Base-by-base conservation (phyloP, 306 rosid genomes). In the Quercus robur region DNA sequence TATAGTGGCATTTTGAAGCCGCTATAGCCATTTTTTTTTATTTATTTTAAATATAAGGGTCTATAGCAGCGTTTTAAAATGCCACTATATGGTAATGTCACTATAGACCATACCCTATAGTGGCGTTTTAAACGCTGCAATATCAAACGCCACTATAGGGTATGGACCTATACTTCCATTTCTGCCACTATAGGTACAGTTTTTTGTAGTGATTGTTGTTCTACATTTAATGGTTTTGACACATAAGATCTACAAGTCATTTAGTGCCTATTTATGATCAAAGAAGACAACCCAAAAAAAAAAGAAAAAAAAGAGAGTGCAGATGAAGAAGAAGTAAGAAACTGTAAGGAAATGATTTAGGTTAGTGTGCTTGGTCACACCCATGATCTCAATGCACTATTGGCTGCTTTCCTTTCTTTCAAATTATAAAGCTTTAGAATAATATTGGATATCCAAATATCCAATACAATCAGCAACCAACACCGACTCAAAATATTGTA, bases 321-420 rank as follows among this genome's bases (percentile, higher is more conserved):
- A 33, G n/a, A 3, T 17, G 35, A 13, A 31, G 46, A 33, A n/a
- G 17, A 38, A 68, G n/a, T 1, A 7, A 6, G 3, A 25, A 10
- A 12, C 8, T 20, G 75, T 19, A n/a, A 19, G 4, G 15, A 23
- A 74, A 56, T 76, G 56, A 18, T 73, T 56, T 11, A 11, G 68
- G 79, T 74, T 67, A 78, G 86, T 78, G 86, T 78, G 80, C 76
- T 68, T 71, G 57, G 80, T 83, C 82, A 74, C 56, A 19, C 56
- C 44, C 86, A 75, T 81, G 67, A 81, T 70, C 67, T 81, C 1
- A 58, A 61, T 5, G 12, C 52, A 33, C 69, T 6, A 81, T 70
- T 81, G 84, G 77, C 23, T 70, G 67, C 76, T 57, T 81, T 57
- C 26, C 26, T 51, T 55, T 20, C 62, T 75, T 58, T 58, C 18